These are phyloP conservation scores for Cyclotella cryptica DNA, from an alignment of 108 stramenopile species.

Conservation along the genomic window DNA sequence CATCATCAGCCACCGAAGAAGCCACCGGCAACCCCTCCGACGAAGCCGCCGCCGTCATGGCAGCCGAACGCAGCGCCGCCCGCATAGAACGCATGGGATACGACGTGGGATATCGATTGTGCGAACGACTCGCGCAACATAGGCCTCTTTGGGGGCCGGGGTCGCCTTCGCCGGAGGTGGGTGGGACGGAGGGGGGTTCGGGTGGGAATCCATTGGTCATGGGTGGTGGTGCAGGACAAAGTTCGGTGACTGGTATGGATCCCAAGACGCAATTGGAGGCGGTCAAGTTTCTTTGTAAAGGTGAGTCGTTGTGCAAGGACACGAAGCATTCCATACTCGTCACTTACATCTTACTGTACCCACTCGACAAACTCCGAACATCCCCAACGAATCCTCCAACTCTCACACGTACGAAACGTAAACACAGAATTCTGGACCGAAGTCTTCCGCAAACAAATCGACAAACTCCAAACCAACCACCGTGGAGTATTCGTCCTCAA, in stretches of 20 bases:
- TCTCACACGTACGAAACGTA: no score
- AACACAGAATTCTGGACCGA: constrained; percentile 88
- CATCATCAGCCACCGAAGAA: neutral
- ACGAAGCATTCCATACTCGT: no score
- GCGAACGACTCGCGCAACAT: constrained; percentile 88
- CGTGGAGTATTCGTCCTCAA: constrained; percentile 94
- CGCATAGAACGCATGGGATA: constrained; percentile 95
- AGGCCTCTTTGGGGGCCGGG: constrained; percentile 62
- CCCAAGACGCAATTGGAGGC: constrained; percentile 82
- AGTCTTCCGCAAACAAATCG: constrained; percentile 93
- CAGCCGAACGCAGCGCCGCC: constrained; percentile 80
- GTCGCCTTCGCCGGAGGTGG: constrained; percentile 52
- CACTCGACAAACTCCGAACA: no score
- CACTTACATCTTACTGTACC: no score
- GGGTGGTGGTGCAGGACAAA: constrained; percentile 50
- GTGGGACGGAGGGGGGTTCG: constrained; percentile 56
- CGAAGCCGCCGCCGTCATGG: constrained; percentile 48
- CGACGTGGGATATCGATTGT: constrained; percentile 88
- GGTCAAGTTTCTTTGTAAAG: constrained; percentile 94
- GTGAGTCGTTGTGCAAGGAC: neutral
- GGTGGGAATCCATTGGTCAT: constrained; percentile 41
- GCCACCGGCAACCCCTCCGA: neutral
- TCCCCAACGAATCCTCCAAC: no score
- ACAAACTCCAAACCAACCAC: constrained; percentile 96
- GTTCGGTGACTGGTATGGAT: constrained; percentile 48